These are phyloP conservation scores for Populus hybrid DNA, from an alignment of 441 rosid species.

Conservation along the genomic window DNA sequence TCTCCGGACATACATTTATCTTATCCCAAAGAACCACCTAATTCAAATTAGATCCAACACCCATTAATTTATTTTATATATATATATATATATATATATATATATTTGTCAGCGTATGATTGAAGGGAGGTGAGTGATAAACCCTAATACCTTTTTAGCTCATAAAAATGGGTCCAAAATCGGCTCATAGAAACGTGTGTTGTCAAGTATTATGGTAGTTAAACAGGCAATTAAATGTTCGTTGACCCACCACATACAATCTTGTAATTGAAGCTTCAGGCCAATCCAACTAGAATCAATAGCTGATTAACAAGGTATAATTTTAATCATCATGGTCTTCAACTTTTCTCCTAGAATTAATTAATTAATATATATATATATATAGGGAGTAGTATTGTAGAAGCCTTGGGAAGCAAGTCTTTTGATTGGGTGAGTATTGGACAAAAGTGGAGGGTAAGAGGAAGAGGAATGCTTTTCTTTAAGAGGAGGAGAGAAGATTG, in stretches of 20 bases:
- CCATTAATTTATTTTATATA: too few species aligned
- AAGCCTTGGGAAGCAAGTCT: constrained; percentile 42
- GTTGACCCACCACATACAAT: neutral
- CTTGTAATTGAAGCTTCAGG: constrained; percentile 2
- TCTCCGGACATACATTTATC: neutral
- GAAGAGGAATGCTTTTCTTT: constrained; percentile 21
- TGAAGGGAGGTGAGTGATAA: neutral
- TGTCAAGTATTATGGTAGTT: neutral
- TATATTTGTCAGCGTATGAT: too few species aligned
- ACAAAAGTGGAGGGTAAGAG: constrained; percentile 19
- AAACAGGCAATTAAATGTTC: neutral
- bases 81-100: too few species aligned
- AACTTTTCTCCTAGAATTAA: neutral
- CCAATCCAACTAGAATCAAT: neutral
- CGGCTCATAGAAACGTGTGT: neutral
- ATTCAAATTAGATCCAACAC: too few species aligned
- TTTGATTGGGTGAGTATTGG: constrained; percentile 14
- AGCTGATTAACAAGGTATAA: neutral
- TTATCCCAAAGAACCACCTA: too few species aligned
- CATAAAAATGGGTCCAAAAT: too few species aligned
- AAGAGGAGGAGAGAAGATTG: constrained; percentile 37
- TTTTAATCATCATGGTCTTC: neutral
- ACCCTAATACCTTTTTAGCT: neutral
- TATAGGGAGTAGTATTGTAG: constrained; percentile 10
- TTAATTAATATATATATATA: too few species aligned